A percentile compares a stretch with the other conserved stretches of the same genome.
Evolutionary conservation across 345 rosid genomes (phyloP).

Genomic region (Syzygium jambos): DNA sequence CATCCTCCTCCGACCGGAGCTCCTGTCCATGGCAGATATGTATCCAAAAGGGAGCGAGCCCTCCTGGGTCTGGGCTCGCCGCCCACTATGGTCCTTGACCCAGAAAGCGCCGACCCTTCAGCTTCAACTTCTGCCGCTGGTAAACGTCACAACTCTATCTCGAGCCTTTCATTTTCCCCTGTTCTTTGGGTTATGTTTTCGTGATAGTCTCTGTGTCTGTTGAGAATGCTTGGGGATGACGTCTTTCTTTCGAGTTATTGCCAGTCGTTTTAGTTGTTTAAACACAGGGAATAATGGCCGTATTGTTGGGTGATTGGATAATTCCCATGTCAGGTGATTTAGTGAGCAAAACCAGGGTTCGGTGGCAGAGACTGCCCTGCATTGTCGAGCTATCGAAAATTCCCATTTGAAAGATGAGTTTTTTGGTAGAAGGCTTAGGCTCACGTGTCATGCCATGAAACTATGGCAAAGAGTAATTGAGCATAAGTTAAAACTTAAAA

Average conservation of each 20-base stretch:
- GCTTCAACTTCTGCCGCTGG: conserved; percentile 21
- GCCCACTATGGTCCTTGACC: background rate
- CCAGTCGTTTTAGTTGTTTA: background rate
- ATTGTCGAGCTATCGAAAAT: background rate
- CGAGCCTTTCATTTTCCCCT: background rate
- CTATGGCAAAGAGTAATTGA: background rate
- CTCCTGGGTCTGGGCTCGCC: conserved; percentile 10
- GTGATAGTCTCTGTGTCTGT: background rate
- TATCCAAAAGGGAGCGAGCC: conserved; percentile 67
- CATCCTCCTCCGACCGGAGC: conserved; percentile 18
- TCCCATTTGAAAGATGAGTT: background rate
- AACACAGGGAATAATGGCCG: background rate
- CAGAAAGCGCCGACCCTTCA: background rate
- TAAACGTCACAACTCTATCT: background rate
- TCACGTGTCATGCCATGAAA: background rate
- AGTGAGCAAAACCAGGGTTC: background rate
- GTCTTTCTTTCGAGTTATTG: background rate
- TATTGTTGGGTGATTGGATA: background rate
- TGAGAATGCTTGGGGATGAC: background rate
- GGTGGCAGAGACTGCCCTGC: background rate
- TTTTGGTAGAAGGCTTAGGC: background rate
- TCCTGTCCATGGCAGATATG: conserved; percentile 50
- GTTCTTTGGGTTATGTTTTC: background rate
- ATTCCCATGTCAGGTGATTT: background rate
- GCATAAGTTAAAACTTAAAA: background rate